Evolutionary conservation across 192 early-diverging fungal genomes (phyloP).

Genomic region (Linnemannia schmuckeri): DNA sequence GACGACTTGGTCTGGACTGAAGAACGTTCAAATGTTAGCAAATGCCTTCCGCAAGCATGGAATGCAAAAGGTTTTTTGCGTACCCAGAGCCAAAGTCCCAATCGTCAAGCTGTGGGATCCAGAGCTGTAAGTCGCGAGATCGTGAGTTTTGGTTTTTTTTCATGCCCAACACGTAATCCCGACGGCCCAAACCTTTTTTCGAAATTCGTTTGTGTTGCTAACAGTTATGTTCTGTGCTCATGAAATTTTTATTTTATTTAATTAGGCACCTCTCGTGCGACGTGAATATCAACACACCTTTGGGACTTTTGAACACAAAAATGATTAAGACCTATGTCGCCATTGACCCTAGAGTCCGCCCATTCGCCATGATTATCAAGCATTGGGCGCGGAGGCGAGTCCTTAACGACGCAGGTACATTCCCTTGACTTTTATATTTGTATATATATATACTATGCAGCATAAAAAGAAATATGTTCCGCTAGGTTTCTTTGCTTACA

Average conservation of each 20-base stretch:
- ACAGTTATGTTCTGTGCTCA: not conserved
- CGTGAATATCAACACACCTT: slow-evolving; percentile 94
- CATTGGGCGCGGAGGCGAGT: slow-evolving; percentile 90
- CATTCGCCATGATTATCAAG: slow-evolving; percentile 92
- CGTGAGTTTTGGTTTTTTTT: not conserved
- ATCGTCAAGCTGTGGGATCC: slow-evolving; percentile 95
- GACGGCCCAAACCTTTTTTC: not conserved
- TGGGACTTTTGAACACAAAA: slow-evolving; percentile 91
- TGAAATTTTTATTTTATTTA: not conserved
- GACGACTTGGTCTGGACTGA: slow-evolving; percentile 88
- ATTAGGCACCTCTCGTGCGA: slow-evolving; percentile 84
- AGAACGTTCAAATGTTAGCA: slow-evolving; percentile 81
- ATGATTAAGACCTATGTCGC: slow-evolving; percentile 92
- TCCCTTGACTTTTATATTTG: not conserved
- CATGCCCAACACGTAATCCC: not conserved
- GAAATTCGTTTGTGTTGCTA: not conserved
- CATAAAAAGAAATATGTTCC: too few species aligned
- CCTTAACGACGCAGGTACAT: slow-evolving; percentile 90
- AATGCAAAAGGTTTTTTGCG: slow-evolving; percentile 84
- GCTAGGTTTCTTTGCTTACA: not conserved
- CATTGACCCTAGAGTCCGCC: slow-evolving; percentile 89
- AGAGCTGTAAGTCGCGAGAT: slow-evolving; percentile 68
- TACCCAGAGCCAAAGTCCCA: slow-evolving; percentile 90
- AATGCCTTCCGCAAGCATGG: slow-evolving; percentile 80
- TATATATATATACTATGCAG: not conserved